A percentile compares a stretch with the other conserved stretches of the same genome.
Evolutionary conservation across 2,329 filamentous ascomycete genomes (phyloP).

Genomic region (Scytalidium sp.): DNA sequence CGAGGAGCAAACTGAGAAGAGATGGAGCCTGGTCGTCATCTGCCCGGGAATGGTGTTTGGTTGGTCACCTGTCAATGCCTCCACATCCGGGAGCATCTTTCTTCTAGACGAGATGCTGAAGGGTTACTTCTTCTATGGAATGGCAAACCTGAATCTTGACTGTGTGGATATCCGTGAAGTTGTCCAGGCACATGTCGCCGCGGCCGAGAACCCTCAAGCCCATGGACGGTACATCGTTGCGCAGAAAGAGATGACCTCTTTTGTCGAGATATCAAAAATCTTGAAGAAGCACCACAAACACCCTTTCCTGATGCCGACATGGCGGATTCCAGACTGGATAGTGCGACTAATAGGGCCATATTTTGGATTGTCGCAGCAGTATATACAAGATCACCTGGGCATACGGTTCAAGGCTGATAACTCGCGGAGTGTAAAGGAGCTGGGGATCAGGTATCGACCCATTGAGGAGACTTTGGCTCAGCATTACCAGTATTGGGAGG

Average conservation of each 20-base stretch:
- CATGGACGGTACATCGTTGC: neutral
- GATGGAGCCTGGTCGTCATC: slow-evolving; percentile 26
- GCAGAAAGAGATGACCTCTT: neutral
- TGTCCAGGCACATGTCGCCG: too few relatives aligned
- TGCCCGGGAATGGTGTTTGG: slow-evolving; percentile 25
- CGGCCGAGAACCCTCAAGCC: slow-evolving; percentile 18
- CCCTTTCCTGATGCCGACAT: slow-evolving; percentile 11
- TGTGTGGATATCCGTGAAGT: too few relatives aligned
- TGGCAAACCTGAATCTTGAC: too few relatives aligned
- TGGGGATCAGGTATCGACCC: slow-evolving; percentile 18
- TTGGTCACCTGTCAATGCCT: slow-evolving; percentile 16
- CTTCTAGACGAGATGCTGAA: slow-evolving; percentile 22
- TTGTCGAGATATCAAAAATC: neutral
- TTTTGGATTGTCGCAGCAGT: slow-evolving; percentile 17
- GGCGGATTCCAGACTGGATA: slow-evolving; percentile 14
- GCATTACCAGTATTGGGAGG: slow-evolving; percentile 6
- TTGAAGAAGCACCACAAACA: slow-evolving; percentile 3
- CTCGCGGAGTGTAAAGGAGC: slow-evolving; percentile 15
- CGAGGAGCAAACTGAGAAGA: slow-evolving; percentile 15
- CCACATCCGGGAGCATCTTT: slow-evolving; percentile 24
- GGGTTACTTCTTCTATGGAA: slow-evolving; percentile 22
- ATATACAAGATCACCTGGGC: slow-evolving; percentile 16
- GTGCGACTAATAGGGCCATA: slow-evolving; percentile 15
- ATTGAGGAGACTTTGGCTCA: slow-evolving; percentile 12
- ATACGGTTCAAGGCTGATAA: slow-evolving; percentile 21